Conservation (phyloP, 495 filamentous ascomycete genomes). For the Sporormia fimetaria region DNA sequence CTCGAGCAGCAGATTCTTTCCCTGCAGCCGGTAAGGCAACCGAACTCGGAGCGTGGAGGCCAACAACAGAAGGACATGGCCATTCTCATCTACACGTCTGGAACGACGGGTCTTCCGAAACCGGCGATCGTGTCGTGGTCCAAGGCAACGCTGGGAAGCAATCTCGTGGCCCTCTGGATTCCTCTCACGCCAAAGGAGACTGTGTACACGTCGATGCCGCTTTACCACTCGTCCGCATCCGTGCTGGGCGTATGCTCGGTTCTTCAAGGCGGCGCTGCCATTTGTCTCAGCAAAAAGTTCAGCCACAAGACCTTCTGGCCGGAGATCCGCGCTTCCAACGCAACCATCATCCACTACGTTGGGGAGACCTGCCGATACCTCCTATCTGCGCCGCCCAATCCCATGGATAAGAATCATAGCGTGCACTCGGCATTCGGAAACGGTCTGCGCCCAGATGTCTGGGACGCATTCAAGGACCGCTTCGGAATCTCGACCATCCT, state of each 20-base stretch:
- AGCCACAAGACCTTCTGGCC: constrained; percentile 72
- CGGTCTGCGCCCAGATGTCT: constrained; percentile 84
- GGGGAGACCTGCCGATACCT: constrained; percentile 92
- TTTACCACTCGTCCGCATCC: constrained; percentile 81
- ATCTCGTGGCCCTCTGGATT: constrained; percentile 49
- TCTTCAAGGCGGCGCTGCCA: constrained; percentile 49
- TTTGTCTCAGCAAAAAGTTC: constrained; percentile 71
- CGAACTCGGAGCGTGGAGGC: constrained; percentile 11
- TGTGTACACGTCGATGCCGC: constrained; percentile 90
- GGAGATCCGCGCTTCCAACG: constrained; percentile 57
- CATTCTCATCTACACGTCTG: constrained; percentile 31
- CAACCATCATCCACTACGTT: constrained; percentile 87
- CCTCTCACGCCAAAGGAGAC: constrained; percentile 49
- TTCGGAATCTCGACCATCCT: constrained; percentile 70
- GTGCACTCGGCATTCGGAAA: constrained; percentile 84
- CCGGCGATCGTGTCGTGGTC: constrained; percentile 73
- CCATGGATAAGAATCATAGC: constrained; percentile 61
- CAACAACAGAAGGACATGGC: constrained; percentile 28
- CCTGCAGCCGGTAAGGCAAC: constrained; percentile 13
- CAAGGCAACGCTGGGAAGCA: constrained; percentile 46
- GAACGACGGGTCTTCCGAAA: constrained; percentile 63
- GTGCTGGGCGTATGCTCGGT: constrained; percentile 55
- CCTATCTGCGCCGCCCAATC: constrained; percentile 58
- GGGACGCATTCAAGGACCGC: constrained; percentile 75
- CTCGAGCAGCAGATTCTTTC: constrained; percentile 21